Base-by-base conservation (phyloP, 805 yeast species). In the Wickerhamiella hasegawae region DNA sequence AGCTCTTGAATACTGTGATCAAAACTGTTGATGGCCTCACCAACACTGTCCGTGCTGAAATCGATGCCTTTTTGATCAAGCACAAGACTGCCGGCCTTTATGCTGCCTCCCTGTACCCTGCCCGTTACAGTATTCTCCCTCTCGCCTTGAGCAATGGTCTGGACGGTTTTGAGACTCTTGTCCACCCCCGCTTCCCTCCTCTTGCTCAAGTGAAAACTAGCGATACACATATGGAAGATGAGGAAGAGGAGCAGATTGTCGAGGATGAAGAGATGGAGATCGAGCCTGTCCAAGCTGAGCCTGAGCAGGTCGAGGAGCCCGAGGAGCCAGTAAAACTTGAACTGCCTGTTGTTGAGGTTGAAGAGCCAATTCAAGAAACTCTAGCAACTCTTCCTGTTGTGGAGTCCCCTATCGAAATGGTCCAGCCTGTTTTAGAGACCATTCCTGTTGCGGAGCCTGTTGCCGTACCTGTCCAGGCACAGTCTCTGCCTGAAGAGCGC, bases 51-150 rank as follows among this genome's bases (percentile, higher is more conserved):
- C 69, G 78, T 40, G 64, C 73, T 32, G 68, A 68, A 41, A 64
- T 82, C n/a, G 59, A 62, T 43, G 60, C 63, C 33, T 35, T 23
- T 17, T 16, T 71, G 58, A 50, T 56, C 32, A 52, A 34, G 41
- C 52, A 14, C 15, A 48, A 26, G 38, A 48, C 41, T n/a, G 18
- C 12, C 2, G 34, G 33, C 46, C 62, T 81, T 24, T 63, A 72
- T 33, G 53, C 65, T 3, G 55, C 79, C n/a, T 69, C 81, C 3
- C 45, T 81, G 28, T 71, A 67, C 49, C 94, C 94, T 2, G 81
- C 78, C 34, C 65, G 68, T 28, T 66, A 68, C 28, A 74, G 83
- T 11, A 62, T 80, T 21, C 60, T 80, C 40, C 94, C 95, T 6
- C 71, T 85, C 39, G 76, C 78, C 1, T 54, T 71, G 10, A 57